Evolutionary conservation across 139 green algal species (phyloP).

Genomic region (Raphidocelis subcapitata): DNA sequence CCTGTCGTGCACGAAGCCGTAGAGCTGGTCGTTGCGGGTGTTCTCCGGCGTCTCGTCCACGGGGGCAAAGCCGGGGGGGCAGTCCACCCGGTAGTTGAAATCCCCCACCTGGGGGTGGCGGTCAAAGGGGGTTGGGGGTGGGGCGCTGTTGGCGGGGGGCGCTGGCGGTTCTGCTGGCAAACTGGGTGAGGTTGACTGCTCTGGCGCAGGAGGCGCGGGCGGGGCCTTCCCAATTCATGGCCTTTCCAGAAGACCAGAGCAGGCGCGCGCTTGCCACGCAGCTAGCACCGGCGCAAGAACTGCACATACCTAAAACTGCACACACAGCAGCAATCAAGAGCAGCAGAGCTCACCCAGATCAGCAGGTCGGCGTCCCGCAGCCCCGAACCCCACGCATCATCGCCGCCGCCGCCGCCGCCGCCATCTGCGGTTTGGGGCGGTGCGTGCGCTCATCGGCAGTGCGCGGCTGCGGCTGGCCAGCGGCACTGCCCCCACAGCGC

Average conservation of each 20-base stretch:
- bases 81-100: slow-evolving; percentile 88
- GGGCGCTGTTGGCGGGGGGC: too few species aligned
- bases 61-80: slow-evolving; percentile 4
- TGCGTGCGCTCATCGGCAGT: neutral
- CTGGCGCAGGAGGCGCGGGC: too few species aligned
- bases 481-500: too few species aligned
- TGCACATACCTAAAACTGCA: too few species aligned
- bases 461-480: slow-evolving; percentile 5
- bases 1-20: slow-evolving; percentile 14
- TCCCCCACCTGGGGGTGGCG: slow-evolving; percentile 56
- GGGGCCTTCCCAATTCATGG: too few species aligned
- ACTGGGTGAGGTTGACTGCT: too few species aligned
- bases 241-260: too few species aligned
- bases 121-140: too few species aligned
- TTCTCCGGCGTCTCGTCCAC: slow-evolving; percentile 10
- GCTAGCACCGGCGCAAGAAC: too few species aligned
- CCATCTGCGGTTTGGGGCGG: neutral
- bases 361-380: slow-evolving; percentile 63
- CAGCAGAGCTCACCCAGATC: slow-evolving; percentile 74
- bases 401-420: neutral
- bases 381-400: slow-evolving; percentile 38
- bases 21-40: slow-evolving; percentile 10
- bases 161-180: too few species aligned
- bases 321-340: too few species aligned
- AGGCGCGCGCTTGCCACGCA: too few species aligned